Conservation (phyloP, 177 flowering plant genomes). For the Vitis hybrid region DNA sequence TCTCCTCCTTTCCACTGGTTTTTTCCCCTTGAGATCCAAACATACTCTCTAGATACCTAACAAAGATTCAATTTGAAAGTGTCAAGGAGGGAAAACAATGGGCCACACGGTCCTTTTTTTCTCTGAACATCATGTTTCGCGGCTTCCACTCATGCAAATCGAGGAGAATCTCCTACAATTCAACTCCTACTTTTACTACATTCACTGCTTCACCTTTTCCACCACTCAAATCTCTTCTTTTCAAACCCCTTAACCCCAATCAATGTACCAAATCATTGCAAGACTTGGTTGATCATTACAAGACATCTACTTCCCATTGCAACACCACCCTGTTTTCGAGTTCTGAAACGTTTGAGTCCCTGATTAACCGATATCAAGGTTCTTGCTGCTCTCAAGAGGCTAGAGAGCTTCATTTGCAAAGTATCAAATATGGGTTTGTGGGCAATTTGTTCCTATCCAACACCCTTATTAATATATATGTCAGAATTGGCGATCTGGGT, state of each 20-base stretch:
- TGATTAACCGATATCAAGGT: conserved; percentile 13
- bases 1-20: no score
- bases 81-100: no score
- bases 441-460: conserved; percentile 56
- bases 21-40: no score
- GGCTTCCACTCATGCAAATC: conserved; percentile 2
- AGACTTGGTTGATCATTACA: conserved; percentile 8
- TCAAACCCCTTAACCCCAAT: conserved; percentile 4
- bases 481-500: conserved; percentile 43
- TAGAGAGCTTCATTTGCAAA: conserved; percentile 41
- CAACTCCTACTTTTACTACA: conserved; percentile 1
- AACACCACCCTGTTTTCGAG: not conserved
- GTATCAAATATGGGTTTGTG: conserved; percentile 51
- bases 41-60: no score
- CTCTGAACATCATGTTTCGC: conserved; percentile 16
- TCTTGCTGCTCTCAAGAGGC: conserved; percentile 36
- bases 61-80: no score
- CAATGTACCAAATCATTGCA: conserved; percentile 3
- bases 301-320: conserved; percentile 5
- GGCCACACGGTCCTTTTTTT: no score
- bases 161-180: not conserved
- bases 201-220: conserved; percentile 7
- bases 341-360: conserved; percentile 25
- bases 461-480: conserved; percentile 56
- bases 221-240: conserved; percentile 6